phyloP scores from a whole-genome alignment of 2,329 filamentous ascomycete species.

The Ustilaginoidea virens region DNA sequence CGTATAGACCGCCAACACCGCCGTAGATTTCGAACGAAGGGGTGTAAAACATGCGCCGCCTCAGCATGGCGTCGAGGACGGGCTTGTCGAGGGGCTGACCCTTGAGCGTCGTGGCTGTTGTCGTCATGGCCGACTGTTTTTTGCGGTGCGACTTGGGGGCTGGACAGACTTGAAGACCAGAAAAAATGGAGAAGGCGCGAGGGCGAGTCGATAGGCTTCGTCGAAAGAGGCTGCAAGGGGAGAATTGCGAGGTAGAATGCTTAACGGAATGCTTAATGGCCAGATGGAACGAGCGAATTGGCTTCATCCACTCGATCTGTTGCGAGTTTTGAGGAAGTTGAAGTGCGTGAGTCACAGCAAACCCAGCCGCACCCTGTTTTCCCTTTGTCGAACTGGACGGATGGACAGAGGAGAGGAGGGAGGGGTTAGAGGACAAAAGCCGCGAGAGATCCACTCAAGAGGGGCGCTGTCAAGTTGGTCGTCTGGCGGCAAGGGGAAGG shows the following conservation, averaged over 20 bases:
- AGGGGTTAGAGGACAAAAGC: no score
- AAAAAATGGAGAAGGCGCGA: constrained; percentile 15
- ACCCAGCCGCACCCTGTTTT: constrained; percentile 10
- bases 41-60: constrained; percentile 84
- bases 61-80: constrained; percentile 70
- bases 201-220: constrained; percentile 8
- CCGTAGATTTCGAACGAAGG: constrained; percentile 93
- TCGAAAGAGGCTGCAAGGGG: constrained; percentile 5
- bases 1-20: constrained; percentile 76
- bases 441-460: neutral
- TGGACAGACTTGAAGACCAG: constrained; percentile 15
- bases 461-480: no score
- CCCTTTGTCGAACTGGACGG: constrained; percentile 7
- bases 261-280: constrained; percentile 4
- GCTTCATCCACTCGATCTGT: constrained; percentile 13
- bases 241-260: constrained; percentile 3
- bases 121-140: constrained; percentile 23
- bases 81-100: constrained; percentile 79
- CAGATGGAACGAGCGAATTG: constrained; percentile 10
- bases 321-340: constrained; percentile 5
- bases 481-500: no score
- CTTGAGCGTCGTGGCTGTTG: constrained; percentile 58
- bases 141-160: constrained; percentile 12
- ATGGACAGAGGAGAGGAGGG: constrained; percentile 8
- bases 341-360: constrained; percentile 14